Percentiles rank a stretch among this genome's conserved stretches.
Conservation (phyloP, 2,329 filamentous ascomycete genomes). For the Parastagonospora nodorum region DNA sequence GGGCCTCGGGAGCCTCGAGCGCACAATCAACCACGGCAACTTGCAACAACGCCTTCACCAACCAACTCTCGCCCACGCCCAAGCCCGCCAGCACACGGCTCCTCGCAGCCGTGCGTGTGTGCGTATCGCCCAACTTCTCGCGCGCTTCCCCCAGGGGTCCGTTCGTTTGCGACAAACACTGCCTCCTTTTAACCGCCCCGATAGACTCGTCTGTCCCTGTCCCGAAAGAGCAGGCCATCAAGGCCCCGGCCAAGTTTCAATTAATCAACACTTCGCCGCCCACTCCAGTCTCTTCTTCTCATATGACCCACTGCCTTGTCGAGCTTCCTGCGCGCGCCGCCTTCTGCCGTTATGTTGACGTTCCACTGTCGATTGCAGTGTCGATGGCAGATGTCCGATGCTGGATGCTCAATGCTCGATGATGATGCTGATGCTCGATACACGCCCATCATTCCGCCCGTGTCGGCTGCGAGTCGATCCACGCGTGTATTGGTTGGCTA, state of each 20-base stretch:
- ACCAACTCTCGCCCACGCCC: background rate
- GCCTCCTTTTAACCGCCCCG: constrained; percentile 35
- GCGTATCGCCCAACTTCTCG: constrained; percentile 33
- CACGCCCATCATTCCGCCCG: constrained; percentile 2
- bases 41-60: too few species aligned
- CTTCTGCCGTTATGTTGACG: too few species aligned
- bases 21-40: too few species aligned
- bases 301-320: constrained; percentile 1
- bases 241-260: constrained; percentile 29
- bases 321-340: background rate
- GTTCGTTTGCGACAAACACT: constrained; percentile 19
- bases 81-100: background rate
- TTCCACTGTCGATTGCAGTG: too few species aligned
- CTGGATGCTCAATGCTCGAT: background rate
- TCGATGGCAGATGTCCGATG: too few species aligned
- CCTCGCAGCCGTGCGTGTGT: constrained; percentile 1
- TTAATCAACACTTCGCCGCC: constrained; percentile 19
- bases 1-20: too few species aligned
- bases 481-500: constrained; percentile 19
- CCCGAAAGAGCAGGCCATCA: constrained; percentile 32
- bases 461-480: constrained; percentile 7
- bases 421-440: background rate
- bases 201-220: constrained; percentile 16
- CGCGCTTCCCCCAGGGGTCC: constrained; percentile 22
- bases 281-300: constrained; percentile 7